phyloP scores from a whole-genome alignment of 768 basidiomycete species.

The Tricholoma sp. region DNA sequence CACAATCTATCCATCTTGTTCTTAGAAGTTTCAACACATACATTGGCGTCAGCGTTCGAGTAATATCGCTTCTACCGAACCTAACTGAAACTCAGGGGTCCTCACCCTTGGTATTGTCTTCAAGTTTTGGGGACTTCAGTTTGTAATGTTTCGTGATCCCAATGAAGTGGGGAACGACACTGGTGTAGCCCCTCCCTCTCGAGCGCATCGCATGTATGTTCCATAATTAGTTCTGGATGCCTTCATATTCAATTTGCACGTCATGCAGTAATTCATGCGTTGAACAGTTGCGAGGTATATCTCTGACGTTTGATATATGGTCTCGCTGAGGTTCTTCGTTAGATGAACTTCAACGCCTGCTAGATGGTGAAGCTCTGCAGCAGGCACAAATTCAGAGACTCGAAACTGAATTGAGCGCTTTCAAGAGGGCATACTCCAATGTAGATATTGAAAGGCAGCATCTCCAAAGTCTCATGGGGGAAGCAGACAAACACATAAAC shows the following conservation, averaged over 20 bases:
- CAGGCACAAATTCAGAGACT: conserved; percentile 29
- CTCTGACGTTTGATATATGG: neutral
- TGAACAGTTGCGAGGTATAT: conserved; percentile 33
- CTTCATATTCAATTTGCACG: neutral
- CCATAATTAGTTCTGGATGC: neutral
- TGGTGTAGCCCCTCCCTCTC: neutral
- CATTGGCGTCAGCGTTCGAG: too few species aligned
- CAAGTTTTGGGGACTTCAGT: too few species aligned
- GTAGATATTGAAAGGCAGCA: conserved; percentile 30
- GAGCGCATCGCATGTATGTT: conserved; percentile 12
- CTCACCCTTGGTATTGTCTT: too few species aligned
- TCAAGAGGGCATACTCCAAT: conserved; percentile 36
- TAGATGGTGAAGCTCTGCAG: conserved; percentile 25
- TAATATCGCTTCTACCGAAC: too few species aligned
- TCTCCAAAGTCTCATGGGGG: conserved; percentile 28
- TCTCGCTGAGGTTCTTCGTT: neutral
- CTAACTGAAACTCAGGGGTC: too few species aligned
- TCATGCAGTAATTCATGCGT: conserved; percentile 23
- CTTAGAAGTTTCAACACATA: neutral
- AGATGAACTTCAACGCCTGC: conserved; percentile 36
- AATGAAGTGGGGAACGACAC: conserved; percentile 10
- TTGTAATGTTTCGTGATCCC: conserved; percentile 11
- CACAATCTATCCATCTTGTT: neutral
- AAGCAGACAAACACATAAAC: conserved; percentile 32
- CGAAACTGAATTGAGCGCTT: conserved; percentile 34